Evolutionary conservation across 2,329 filamentous ascomycete genomes (phyloP), one percentile per base, ranked within the genome.

Genomic region (Phoma sp.): DNA sequence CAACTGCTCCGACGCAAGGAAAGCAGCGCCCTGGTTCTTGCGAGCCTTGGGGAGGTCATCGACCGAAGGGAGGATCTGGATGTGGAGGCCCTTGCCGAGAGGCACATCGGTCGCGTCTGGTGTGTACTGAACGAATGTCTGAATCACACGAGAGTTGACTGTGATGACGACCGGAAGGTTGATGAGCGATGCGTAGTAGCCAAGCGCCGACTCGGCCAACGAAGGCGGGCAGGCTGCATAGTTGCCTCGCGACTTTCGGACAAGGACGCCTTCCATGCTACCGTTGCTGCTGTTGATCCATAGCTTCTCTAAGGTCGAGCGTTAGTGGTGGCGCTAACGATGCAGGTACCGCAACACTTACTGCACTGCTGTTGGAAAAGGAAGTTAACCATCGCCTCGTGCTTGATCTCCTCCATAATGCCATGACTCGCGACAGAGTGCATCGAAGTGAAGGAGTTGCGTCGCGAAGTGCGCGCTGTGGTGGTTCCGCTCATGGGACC

Each of bases 331-430:
- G 41, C 46, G 43, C 52, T 51, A 43, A 32, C 15, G 4, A 36
- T 35, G 37, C 32, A 38, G 41, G 24, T 33, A 44, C 54, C 22
- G 33, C 22, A 51, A 57, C 31, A 61, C 58, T 59, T 49, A 61
- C 58, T 84, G 68, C 88, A 91, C 76, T 92, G 89, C 71, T 92
- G 88, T 73, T 92, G 89, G 74, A 91, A 91, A 24, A 93, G 80
- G 72, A 91, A 91, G 76, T 90, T 92, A 57, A 90, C 88, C 89
- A 92, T 92, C 57, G 92, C 88, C 74, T 92, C 89, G 68, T 91
- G 87, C 74, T 89, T 90, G 75, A 91, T 89, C 59, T 90, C 88
- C 56, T 90, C 87, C 57, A 65, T 60, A 10, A 64, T 51, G 3
- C 52, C 46, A 39, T 43, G 40, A 35, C 60, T 61, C 24, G 44